phyloP scores from a whole-genome alignment of 2,329 filamentous ascomycete species.

The Beauveria asiatica region DNA sequence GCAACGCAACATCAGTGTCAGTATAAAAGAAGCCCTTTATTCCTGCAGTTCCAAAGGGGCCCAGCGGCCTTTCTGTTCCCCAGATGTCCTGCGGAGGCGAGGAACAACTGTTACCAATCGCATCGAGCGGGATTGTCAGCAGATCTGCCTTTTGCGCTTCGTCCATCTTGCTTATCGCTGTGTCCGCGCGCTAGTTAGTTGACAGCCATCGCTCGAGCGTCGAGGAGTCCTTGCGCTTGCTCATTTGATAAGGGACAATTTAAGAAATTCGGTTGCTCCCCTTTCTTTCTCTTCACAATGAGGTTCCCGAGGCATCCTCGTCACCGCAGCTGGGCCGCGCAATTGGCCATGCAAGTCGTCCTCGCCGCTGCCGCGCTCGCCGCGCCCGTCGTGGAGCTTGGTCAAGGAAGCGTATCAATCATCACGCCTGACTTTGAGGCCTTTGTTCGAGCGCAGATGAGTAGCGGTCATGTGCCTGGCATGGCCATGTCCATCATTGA shows the following conservation, averaged over 20 bases:
- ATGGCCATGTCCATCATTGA: constrained; percentile 33
- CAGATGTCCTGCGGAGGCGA: too few relatives aligned
- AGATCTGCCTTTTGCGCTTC: not conserved
- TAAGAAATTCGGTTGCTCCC: too few relatives aligned
- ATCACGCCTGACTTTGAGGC: constrained; percentile 13
- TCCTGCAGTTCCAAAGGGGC: too few relatives aligned
- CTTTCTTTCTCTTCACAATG: not conserved
- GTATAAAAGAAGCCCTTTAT: too few relatives aligned
- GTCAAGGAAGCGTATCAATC: constrained; percentile 6
- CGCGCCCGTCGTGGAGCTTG: not conserved
- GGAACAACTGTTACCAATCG: not conserved
- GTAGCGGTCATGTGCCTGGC: constrained; percentile 32
- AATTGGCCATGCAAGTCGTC: not conserved
- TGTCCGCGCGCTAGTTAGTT: not conserved
- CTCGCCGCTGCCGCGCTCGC: not conserved
- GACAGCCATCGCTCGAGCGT: not conserved
- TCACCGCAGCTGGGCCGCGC: constrained; percentile 5
- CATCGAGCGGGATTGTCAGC: not conserved
- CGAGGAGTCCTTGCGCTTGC: not conserved
- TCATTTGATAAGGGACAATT: not conserved
- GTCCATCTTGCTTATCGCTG: not conserved
- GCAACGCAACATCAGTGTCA: too few relatives aligned
- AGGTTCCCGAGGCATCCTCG: not conserved
- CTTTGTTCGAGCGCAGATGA: constrained; percentile 22
- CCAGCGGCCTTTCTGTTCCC: too few relatives aligned